These are phyloP conservation scores for Erysimum pusillum DNA, from an alignment of 441 rosid species.

Conservation along the genomic window DNA sequence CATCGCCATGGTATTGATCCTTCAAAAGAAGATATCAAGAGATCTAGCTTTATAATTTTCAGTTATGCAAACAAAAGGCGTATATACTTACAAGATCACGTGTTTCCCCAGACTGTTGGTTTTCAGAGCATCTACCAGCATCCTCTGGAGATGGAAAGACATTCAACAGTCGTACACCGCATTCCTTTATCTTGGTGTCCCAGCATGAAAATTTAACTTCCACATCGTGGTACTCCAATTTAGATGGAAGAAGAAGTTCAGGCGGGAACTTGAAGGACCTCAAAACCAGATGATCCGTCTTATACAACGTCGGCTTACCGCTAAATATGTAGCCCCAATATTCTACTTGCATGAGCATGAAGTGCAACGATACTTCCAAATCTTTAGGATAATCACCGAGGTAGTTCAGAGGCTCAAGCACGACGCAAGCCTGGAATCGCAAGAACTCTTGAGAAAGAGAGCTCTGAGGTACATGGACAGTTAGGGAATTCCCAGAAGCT, in stretches of 20 bases:
- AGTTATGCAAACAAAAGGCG: neutral
- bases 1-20: neutral
- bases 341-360: no score
- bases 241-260: neutral
- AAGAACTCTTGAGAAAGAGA: neutral
- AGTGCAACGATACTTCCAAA: no score
- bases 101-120: neutral
- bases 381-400: no score
- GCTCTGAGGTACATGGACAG: constrained; percentile 9
- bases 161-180: constrained; percentile 20
- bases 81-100: neutral
- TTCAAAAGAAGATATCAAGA: neutral
- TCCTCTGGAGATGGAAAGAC: neutral
- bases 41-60: neutral
- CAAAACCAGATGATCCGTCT: constrained; percentile 19
- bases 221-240: neutral
- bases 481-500: neutral
- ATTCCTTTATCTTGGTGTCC: constrained; percentile 20
- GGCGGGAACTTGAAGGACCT: neutral
- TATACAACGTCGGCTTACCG: no score
- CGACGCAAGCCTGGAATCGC: constrained; percentile 20
- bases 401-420: neutral
- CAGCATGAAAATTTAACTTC: neutral
- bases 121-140: neutral
- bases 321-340: no score